Conservation (phyloP, 2,329 filamentous ascomycete species). For the Gremmenia infestans region DNA sequence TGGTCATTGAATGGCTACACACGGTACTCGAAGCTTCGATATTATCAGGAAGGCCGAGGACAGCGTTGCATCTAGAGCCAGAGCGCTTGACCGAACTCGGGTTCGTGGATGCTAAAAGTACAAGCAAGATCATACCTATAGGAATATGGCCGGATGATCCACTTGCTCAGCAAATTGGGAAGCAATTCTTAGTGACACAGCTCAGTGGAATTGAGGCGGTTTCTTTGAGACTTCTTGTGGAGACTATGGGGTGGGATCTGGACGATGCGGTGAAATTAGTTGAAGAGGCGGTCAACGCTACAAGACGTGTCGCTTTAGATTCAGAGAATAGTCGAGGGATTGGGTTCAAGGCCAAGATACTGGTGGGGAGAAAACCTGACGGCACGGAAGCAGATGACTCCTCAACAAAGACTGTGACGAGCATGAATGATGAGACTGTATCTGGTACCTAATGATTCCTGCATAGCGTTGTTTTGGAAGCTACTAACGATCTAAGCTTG, state of each 20-base stretch:
- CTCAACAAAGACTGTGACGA: not conserved
- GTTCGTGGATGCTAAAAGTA: constrained; percentile 38
- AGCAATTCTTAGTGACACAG: constrained; percentile 23
- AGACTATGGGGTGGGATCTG: constrained; percentile 24
- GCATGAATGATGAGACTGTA: not conserved
- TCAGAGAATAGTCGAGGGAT: constrained; percentile 19
- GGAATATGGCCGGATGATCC: constrained; percentile 34
- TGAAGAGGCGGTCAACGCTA: constrained; percentile 8
- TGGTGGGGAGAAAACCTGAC: constrained; percentile 27
- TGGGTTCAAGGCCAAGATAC: constrained; percentile 17
- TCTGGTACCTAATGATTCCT: not conserved
- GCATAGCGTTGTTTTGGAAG: not conserved
- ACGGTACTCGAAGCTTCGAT: constrained; percentile 17
- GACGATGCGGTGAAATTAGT: constrained; percentile 20
- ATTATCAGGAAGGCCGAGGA: constrained; percentile 19
- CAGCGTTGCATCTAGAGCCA: constrained; percentile 19
- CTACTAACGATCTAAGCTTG: not conserved
- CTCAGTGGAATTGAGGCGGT: constrained; percentile 24
- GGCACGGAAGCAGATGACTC: not conserved
- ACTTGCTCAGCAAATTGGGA: constrained; percentile 20
- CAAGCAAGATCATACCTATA: constrained; percentile 22
- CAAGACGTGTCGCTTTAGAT: constrained; percentile 20
- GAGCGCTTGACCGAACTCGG: constrained; percentile 33
- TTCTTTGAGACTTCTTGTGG: constrained; percentile 22
- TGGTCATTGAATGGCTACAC: constrained; percentile 6